Conservation (phyloP, 2,329 filamentous ascomycete species). For the Chalara sp. region DNA sequence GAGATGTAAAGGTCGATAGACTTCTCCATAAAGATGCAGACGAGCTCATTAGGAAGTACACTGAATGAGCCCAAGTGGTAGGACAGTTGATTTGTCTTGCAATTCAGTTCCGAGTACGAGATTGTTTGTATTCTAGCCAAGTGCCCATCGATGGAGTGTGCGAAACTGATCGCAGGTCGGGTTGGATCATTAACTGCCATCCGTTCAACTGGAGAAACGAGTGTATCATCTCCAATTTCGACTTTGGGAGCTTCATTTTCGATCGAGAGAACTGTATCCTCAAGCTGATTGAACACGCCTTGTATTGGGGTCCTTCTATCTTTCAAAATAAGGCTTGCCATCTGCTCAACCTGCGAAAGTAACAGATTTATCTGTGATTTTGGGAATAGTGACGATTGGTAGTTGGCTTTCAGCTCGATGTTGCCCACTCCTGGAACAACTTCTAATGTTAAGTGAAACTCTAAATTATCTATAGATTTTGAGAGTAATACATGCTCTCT, state of each 20-base stretch:
- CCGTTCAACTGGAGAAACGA: slow-evolving; percentile 23
- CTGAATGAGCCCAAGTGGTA: slow-evolving; percentile 42
- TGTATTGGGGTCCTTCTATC: slow-evolving; percentile 5
- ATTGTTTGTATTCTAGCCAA: slow-evolving; percentile 35
- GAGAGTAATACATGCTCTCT: slow-evolving; percentile 42
- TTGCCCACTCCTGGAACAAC: slow-evolving; percentile 52
- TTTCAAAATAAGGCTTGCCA: slow-evolving; percentile 37
- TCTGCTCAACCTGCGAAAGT: slow-evolving; percentile 50
- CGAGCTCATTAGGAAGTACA: slow-evolving; percentile 44
- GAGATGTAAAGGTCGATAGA: slow-evolving; percentile 64
- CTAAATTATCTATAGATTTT: slow-evolving; percentile 62
- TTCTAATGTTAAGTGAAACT: slow-evolving; percentile 71
- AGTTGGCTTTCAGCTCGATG: slow-evolving; percentile 48
- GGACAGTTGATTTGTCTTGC: slow-evolving; percentile 57
- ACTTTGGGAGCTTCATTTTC: slow-evolving; percentile 17
- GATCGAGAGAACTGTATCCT: slow-evolving; percentile 18
- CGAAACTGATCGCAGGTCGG: slow-evolving; percentile 59
- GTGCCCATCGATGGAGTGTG: slow-evolving; percentile 36
- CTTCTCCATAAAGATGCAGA: slow-evolving; percentile 76
- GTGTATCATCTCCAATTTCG: slow-evolving; percentile 10
- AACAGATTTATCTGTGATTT: slow-evolving; percentile 48
- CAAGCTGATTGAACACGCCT: slow-evolving; percentile 9
- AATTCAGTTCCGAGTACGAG: slow-evolving; percentile 61
- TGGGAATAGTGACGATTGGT: slow-evolving; percentile 46
- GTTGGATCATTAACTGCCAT: slow-evolving; percentile 35